Evolutionary conservation across 1,284 basidiomycete species (phyloP).

Genomic region (Ustilago sp.): DNA sequence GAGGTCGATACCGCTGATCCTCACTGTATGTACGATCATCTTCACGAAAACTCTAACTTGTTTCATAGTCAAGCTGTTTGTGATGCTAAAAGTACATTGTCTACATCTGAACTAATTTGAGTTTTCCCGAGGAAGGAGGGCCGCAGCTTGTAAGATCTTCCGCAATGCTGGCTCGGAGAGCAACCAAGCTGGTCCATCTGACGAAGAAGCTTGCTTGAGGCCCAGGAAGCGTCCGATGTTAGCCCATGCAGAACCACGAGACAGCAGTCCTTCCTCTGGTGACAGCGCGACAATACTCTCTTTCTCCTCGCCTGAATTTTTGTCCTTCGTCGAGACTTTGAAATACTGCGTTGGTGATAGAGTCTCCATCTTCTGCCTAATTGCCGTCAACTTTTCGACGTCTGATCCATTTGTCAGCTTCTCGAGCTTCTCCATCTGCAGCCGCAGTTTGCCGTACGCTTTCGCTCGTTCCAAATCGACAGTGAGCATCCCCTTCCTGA

Average conservation of each 20-base stretch:
- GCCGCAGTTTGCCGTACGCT: slow-evolving; percentile 10
- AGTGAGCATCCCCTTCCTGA: slow-evolving; percentile 20
- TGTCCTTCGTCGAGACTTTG: slow-evolving; percentile 11
- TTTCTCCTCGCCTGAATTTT: not conserved
- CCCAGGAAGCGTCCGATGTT: slow-evolving; percentile 16
- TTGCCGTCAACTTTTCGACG: not conserved
- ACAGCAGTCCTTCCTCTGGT: slow-evolving; percentile 20
- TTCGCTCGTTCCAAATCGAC: slow-evolving; percentile 37
- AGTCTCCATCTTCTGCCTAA: slow-evolving; percentile 14
- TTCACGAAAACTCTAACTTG: not conserved
- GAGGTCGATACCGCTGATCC: slow-evolving; percentile 22
- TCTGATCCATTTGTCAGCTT: not conserved
- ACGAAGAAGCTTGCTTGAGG: too few species aligned
- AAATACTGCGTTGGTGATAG: slow-evolving; percentile 25
- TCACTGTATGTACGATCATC: not conserved
- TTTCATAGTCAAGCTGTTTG: not conserved
- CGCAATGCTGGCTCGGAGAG: slow-evolving; percentile 20
- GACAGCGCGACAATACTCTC: slow-evolving; percentile 12
- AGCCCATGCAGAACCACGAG: slow-evolving; percentile 12
- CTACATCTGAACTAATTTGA: not conserved
- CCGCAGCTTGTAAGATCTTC: slow-evolving; percentile 13
- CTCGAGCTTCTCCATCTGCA: slow-evolving; percentile 2
- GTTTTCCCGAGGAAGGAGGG: slow-evolving; percentile 2
- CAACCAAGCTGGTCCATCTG: slow-evolving; percentile 6
- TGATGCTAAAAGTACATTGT: slow-evolving; percentile 8